Base-by-base conservation (phyloP, 2,329 filamentous ascomycete genomes). In the Ascocoryne sarcoides region DNA sequence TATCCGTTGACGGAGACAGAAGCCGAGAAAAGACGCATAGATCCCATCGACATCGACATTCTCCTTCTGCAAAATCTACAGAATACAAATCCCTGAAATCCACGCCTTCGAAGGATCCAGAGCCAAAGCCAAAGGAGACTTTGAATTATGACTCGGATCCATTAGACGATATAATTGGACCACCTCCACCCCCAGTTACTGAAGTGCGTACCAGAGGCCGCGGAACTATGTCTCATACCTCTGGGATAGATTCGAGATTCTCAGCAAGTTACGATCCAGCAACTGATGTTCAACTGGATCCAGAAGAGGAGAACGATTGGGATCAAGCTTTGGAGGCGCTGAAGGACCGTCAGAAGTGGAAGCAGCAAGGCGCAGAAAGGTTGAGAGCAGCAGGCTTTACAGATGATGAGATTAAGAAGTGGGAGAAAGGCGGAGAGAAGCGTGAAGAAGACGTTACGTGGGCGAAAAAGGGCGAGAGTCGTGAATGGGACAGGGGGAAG, bases 161-260 rank as follows among this genome's bases (percentile, higher is more conserved):
- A 1, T 64, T 88, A 3, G 80, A 88, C 42, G 76, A 82, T 3
- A 65, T 90, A 15, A 79, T 95, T 23, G 89, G 88, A 0, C 87
- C 87, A 1, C 78, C 79, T 36, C n/a, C 28, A 19, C 70, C 70
- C 15, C 64, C 62, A 3, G 49, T 57, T 54, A 58, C 21, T 48
- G 50, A 58, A 66, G 3, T 61, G 58, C 20, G 56, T 76, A 21
- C 71, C 65, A 79, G 84, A 19, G 87, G 87, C 8, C 76, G 87
- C 29, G 87, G 87, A 28, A 75, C 75, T 10, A 68, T 75, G 29
- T 65, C 71, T 4, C 71, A 71, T 1, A 62, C 66, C 4, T 79
- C 79, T 18, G 78, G 75, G 8, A 93, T 95, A 49, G 88, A 95
- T 56, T 69, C 73, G 17, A 84, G 84, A 38, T 96, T 95, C 60